Evolutionary conservation across 805 yeast genomes (phyloP).

Genomic region (Saccharomycopsis fodiens): DNA sequence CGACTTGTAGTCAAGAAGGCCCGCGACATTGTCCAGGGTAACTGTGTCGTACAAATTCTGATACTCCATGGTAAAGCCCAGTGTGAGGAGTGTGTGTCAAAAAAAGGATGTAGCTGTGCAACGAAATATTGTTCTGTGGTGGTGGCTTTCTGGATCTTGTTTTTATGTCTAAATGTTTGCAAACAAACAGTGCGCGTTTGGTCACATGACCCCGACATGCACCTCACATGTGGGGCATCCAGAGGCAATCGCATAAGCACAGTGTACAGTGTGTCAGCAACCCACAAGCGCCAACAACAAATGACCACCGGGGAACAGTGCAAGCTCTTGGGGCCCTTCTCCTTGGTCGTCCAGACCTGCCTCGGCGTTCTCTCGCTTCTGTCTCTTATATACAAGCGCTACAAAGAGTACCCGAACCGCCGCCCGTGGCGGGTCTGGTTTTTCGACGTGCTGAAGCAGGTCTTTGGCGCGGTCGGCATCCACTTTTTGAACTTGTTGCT

Average conservation of each 20-base stretch:
- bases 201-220: too few relatives aligned
- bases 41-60: conserved; percentile 11
- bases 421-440: conserved; percentile 87
- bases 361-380: conserved; percentile 73
- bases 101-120: too few relatives aligned
- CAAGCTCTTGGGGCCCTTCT: conserved; percentile 76
- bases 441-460: conserved; percentile 84
- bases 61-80: conserved; percentile 11
- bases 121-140: too few relatives aligned
- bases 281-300: too few relatives aligned
- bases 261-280: too few relatives aligned
- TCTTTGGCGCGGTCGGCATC: conserved; percentile 78
- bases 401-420: conserved; percentile 67
- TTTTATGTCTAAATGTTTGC: background rate
- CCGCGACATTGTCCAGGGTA: conserved; percentile 8
- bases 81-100: too few relatives aligned
- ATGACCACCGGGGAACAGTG: conserved; percentile 33
- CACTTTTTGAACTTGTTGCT: conserved; percentile 71
- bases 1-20: conserved; percentile 11
- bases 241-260: too few relatives aligned
- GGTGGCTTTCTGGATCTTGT: background rate
- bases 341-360: conserved; percentile 65
- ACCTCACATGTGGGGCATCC: too few relatives aligned
- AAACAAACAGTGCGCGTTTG: too few relatives aligned
- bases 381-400: conserved; percentile 68